Conservation (phyloP, 2,329 filamentous ascomycete genomes). For the Eutypella sp. region DNA sequence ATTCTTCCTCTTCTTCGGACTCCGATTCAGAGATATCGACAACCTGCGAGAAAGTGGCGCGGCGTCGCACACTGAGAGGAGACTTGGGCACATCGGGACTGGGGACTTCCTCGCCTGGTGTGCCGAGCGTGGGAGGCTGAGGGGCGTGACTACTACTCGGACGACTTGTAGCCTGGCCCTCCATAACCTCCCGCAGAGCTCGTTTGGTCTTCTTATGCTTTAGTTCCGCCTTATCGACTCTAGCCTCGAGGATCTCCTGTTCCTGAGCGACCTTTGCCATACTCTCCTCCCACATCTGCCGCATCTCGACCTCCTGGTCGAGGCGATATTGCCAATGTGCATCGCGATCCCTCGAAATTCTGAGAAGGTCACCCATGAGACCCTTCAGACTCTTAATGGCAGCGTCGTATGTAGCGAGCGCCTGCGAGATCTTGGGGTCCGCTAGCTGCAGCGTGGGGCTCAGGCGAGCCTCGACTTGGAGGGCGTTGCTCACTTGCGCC, state of each 20-base stretch:
- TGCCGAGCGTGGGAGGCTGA: conserved; percentile 21
- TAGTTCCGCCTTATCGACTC: conserved; percentile 82
- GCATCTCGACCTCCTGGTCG: conserved; percentile 84
- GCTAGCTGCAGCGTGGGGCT: conserved; percentile 70
- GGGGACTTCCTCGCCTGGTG: conserved; percentile 29
- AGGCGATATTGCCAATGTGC: conserved; percentile 95
- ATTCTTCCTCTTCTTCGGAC: conserved; percentile 76
- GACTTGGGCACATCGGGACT: conserved; percentile 32
- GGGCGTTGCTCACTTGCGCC: conserved; percentile 75
- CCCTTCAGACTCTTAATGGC: conserved; percentile 84
- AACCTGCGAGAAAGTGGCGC: conserved; percentile 65
- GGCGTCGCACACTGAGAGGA: conserved; percentile 46
- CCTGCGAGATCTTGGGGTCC: conserved; percentile 71
- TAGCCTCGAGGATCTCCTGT: conserved; percentile 84
- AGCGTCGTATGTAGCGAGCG: conserved; percentile 78
- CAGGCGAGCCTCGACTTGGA: conserved; percentile 65
- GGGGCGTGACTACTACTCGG: conserved; percentile 26
- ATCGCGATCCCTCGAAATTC: conserved; percentile 90
- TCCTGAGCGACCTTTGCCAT: conserved; percentile 96
- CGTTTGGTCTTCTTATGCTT: conserved; percentile 88
- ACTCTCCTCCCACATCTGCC: conserved; percentile 97
- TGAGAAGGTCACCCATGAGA: conserved; percentile 78
- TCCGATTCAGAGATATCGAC: conserved; percentile 67
- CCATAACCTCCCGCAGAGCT: conserved; percentile 80
- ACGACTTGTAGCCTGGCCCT: conserved; percentile 39